Base-by-base conservation (phyloP, 768 basidiomycete genomes). In the Suillus lakei region DNA sequence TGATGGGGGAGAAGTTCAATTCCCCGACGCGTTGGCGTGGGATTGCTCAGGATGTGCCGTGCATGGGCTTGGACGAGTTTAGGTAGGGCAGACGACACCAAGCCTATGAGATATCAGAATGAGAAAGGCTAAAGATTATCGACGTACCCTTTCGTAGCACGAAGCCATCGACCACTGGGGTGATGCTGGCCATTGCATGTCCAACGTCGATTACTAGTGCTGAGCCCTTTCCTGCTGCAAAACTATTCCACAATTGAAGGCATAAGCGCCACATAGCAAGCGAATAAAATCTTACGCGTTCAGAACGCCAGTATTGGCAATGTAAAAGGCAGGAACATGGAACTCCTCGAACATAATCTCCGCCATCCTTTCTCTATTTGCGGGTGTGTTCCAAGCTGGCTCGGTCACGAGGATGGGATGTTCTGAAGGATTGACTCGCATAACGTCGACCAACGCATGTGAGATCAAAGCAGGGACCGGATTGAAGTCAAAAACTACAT, bases 271-370 rank as follows among this genome's bases (percentile, higher is more conserved):
- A 64, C n/a, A 38, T 18, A 18, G 12, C 2, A 61, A 26, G 44
- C 64, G 68, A 38, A 38, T 36, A 39, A 41, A 28, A 44, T 30
- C 72, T 71, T 77, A 98, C 95, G 97, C 92, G 74, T 93, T 96
- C 63, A 99, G 79, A 16, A 99, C 97, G 26, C 93, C 92, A 28
- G 92, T 92, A 74, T 98, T 98, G 18, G 96, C 95, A 44, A 97
- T 92, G 75, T 99, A 99, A 79, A 97, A 96, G 3, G 96, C 98
- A 10, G 98, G 97, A 8, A 91, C 91, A 55, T 93, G 83, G 71
- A 98, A 97, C 70, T 97, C 91, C 78, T 99, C 98, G 72, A 99
- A 99, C 89, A 98, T 93, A 55, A 98, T 92, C 79, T 99, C 95
- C 13, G 95, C 93, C 91, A 99, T 93, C 62, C 91, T 86, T 80